Base-by-base conservation (phyloP, 192 early-diverging fungal genomes). In the Polychytrium aggregatum region DNA sequence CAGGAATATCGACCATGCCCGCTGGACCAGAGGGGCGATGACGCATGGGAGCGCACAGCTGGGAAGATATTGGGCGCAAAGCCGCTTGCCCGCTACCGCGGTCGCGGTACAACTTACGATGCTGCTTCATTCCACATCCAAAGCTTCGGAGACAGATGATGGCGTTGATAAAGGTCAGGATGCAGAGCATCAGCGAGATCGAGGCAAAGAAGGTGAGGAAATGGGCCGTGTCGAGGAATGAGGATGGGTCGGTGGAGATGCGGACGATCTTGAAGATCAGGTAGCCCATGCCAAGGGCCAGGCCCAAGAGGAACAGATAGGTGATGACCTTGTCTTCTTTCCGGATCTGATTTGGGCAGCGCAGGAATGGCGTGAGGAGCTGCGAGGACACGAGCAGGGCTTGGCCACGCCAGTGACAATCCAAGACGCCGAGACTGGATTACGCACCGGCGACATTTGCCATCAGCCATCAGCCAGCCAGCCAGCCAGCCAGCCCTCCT, bases 61-160 rank as follows among this genome's bases (percentile, higher is more conserved):
- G n/a, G n/a, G n/a, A n/a, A n/a, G n/a, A n/a, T n/a, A n/a, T n/a
- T n/a, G n/a, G n/a, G n/a, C n/a, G n/a, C n/a, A n/a, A n/a, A n/a
- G n/a, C n/a, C n/a, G n/a, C n/a, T n/a, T n/a, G n/a, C n/a, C n/a
- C n/a, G n/a, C n/a, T n/a, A n/a, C n/a, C n/a, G n/a, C n/a, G n/a
- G n/a, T n/a, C n/a, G n/a, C n/a, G n/a, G n/a, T n/a, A n/a, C n/a
- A n/a, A n/a, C n/a, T 48, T 43, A 60, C 62, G 18, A 36, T 84
- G 82, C 48, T 74, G 74, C 53, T 78, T 80, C 37, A 87, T 56
- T 3, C 85, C 85, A 26, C 76, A 62, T 44, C 82, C 76, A 56
- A 87, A 87, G 60, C 84, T 85, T 31, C 61, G 57, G 53, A 72
- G 68, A 49, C 83, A 87, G 16, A 70, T 43, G 33, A 70, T 58